These are phyloP conservation scores for Hanseniaspora occidentalis DNA, from an alignment of 805 yeast genomes.

Conservation along the genomic window DNA sequence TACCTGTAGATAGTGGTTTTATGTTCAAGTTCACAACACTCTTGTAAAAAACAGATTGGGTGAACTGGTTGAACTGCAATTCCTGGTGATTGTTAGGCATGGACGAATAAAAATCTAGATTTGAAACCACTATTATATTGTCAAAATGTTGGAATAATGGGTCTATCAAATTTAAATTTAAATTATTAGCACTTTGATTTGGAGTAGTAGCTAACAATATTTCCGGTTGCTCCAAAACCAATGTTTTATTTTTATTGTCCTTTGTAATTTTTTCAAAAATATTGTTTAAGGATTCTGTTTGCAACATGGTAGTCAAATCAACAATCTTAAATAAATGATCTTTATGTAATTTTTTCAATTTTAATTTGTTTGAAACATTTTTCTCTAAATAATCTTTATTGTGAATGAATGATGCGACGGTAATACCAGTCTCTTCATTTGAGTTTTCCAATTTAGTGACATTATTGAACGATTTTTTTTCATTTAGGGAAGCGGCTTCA, in stretches of 20 bases:
- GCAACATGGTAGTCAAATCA: conserved; percentile 25
- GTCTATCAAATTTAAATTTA: conserved; percentile 16
- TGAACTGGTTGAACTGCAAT: conserved; percentile 13
- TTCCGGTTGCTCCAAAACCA: conserved; percentile 24
- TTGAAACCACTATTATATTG: conserved; percentile 15
- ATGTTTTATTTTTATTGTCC: conserved; percentile 8
- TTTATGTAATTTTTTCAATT: not conserved
- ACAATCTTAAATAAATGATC: conserved; percentile 2
- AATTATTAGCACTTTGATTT: conserved; percentile 17
- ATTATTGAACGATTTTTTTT: not conserved
- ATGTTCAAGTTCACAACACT: conserved; percentile 30
- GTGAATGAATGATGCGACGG: conserved; percentile 20
- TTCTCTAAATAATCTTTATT: conserved; percentile 10
- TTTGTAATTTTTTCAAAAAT: conserved; percentile 1
- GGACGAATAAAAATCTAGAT: conserved; percentile 11
- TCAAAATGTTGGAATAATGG: conserved; percentile 17
- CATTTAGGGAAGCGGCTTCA: conserved; percentile 28
- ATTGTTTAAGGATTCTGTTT: conserved; percentile 1
- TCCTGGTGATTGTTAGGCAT: conserved; percentile 10
- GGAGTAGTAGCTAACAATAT: conserved; percentile 17
- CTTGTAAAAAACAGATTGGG: conserved; percentile 14
- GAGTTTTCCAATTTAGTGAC: not conserved
- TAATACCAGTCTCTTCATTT: conserved; percentile 13
- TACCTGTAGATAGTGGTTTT: conserved; percentile 63
- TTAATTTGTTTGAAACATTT: not conserved